Evolutionary conservation across 345 rosid species (phyloP).

Genomic region (Eucalyptus cladocalyx): DNA sequence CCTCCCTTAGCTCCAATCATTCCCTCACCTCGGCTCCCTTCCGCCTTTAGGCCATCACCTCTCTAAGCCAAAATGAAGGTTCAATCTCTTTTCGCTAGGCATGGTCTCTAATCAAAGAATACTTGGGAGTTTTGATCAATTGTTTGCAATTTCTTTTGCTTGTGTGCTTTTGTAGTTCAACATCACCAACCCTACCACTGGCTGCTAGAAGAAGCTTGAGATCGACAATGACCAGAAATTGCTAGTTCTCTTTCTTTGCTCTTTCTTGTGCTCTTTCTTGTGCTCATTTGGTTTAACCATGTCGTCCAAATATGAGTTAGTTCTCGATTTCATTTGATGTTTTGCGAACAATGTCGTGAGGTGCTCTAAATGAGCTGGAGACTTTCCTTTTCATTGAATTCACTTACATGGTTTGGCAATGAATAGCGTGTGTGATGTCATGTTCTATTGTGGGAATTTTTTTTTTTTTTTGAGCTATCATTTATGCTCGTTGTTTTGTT

Average conservation of each 20-base stretch:
- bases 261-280: neutral
- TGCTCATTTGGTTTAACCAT: neutral
- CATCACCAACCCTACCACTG: slow-evolving; percentile 33
- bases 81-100: neutral
- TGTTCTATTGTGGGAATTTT: neutral
- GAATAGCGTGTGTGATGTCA: neutral
- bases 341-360: neutral
- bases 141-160: neutral
- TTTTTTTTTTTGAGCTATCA: too few relatives aligned
- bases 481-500: neutral
- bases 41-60: neutral
- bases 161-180: slow-evolving; percentile 8
- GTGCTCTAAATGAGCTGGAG: neutral
- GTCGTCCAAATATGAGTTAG: neutral
- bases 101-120: neutral
- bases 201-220: slow-evolving; percentile 38
- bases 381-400: neutral
- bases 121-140: neutral
- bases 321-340: neutral
- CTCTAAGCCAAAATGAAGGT: neutral
- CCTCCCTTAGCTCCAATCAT: neutral
- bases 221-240: slow-evolving; percentile 29
- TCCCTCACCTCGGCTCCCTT: neutral
- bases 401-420: neutral
- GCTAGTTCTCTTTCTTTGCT: neutral